A percentile compares a stretch with the other conserved stretches of the same genome.
These are phyloP conservation scores for Blumeria hordei DNA, from an alignment of 2,329 filamentous ascomycete species.

Conservation along the genomic window DNA sequence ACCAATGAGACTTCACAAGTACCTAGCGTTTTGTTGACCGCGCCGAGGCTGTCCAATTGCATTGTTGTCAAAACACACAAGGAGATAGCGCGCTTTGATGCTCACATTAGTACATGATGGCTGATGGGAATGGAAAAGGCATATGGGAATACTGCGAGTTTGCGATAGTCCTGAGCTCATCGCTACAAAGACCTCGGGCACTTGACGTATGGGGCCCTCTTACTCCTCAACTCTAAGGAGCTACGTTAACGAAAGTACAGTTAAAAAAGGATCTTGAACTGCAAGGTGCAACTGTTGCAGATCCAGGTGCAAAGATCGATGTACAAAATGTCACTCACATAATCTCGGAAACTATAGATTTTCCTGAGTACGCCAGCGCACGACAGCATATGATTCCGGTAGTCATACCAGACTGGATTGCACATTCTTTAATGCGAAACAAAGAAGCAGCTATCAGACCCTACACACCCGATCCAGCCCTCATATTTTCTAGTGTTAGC, in stretches of 20 bases:
- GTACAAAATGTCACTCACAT: conserved; percentile 34
- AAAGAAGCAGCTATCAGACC: conserved; percentile 58
- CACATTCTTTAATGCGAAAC: conserved; percentile 39
- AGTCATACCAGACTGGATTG: conserved; percentile 62
- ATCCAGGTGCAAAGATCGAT: conserved; percentile 16
- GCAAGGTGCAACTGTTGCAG: conserved; percentile 16
- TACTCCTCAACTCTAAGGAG: background rate
- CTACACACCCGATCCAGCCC: conserved; percentile 70
- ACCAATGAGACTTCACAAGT: no score
- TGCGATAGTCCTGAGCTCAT: conserved; percentile 10
- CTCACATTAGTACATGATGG: background rate
- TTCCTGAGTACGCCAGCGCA: conserved; percentile 59
- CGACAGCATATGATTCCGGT: conserved; percentile 61
- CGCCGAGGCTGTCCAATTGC: no score
- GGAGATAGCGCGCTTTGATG: no score
- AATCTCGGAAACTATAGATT: conserved; percentile 62
- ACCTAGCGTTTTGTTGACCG: no score
- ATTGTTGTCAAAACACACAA: no score
- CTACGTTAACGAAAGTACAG: conserved; percentile 4
- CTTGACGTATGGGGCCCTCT: conserved; percentile 6
- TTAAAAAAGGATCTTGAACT: conserved; percentile 10
- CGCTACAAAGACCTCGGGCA: conserved; percentile 6
- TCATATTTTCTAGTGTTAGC: conserved; percentile 71
- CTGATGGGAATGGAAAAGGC: background rate
- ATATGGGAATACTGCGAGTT: conserved; percentile 12